Percentiles rank a stretch among this genome's conserved stretches.
These are phyloP conservation scores for Staphylotrichum longicolle DNA, from an alignment of 495 filamentous ascomycete genomes.

Conservation along the genomic window DNA sequence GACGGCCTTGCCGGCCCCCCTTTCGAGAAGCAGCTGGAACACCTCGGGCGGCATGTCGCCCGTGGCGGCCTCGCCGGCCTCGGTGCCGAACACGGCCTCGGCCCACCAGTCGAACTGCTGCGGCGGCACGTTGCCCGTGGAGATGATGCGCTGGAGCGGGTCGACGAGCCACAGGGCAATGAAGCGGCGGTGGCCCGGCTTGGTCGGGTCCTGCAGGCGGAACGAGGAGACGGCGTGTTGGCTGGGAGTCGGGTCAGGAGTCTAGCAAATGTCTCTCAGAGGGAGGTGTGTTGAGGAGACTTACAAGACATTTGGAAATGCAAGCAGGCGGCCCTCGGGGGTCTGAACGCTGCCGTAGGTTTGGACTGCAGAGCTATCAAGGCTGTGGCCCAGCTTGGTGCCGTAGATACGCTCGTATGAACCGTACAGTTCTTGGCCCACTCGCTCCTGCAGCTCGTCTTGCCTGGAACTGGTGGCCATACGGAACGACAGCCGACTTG, in stretches of 20 bases:
- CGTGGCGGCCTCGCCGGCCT: not conserved
- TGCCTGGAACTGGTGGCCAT: constrained; percentile 37
- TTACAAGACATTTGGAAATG: constrained; percentile 44
- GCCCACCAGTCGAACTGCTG: constrained; percentile 46
- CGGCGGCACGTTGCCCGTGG: constrained; percentile 57
- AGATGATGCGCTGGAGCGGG: constrained; percentile 49
- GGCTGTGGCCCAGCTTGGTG: not conserved
- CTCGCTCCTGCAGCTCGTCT: not conserved
- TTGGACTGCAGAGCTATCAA: constrained; percentile 26
- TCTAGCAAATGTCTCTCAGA: no score
- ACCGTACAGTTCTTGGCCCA: constrained; percentile 26
- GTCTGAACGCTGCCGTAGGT: constrained; percentile 37
- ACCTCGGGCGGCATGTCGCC: constrained; percentile 29
- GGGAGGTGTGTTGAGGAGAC: not conserved
- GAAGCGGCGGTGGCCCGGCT: constrained; percentile 55
- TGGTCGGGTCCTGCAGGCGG: constrained; percentile 45
- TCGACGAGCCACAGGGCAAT: constrained; percentile 59
- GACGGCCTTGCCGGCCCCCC: constrained; percentile 14
- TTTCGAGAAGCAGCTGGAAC: constrained; percentile 39
- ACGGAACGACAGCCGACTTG: constrained; percentile 53
- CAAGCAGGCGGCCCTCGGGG: constrained; percentile 37
- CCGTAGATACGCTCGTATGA: constrained; percentile 32
- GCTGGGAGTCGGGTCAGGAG: not conserved
- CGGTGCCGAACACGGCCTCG: constrained; percentile 29
- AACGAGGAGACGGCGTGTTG: constrained; percentile 56